Evolutionary conservation across 1,284 basidiomycete genomes (phyloP).

Genomic region (Cryptococcus maquisensis): DNA sequence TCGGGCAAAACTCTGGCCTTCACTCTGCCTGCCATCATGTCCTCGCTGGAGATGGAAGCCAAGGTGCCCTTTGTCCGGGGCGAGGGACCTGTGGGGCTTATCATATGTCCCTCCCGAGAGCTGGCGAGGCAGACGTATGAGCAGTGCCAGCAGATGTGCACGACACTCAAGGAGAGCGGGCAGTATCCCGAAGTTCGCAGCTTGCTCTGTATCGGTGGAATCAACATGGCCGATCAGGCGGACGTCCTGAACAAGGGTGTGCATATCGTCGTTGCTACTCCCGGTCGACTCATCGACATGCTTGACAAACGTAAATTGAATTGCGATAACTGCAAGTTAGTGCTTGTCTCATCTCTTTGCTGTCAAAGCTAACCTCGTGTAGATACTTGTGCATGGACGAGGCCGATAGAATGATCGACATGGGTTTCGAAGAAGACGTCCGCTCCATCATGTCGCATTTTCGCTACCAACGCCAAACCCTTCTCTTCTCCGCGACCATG

Average conservation of each 20-base stretch:
- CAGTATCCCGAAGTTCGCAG: constrained; percentile 78
- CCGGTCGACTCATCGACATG: constrained; percentile 56
- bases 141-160: constrained; percentile 81
- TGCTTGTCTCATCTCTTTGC: background rate
- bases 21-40: constrained; percentile 90
- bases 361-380: constrained; percentile 6
- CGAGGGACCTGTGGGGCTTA: constrained; percentile 91
- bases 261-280: constrained; percentile 68
- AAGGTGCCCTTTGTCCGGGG: constrained; percentile 85
- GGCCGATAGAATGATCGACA: constrained; percentile 98
- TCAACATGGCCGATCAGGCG: constrained; percentile 93
- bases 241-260: constrained; percentile 84
- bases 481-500: constrained; percentile 98
- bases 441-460: constrained; percentile 98
- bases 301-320: constrained; percentile 85
- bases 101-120: constrained; percentile 93
- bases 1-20: constrained; percentile 89
- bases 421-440: constrained; percentile 98
- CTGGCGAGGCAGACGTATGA: constrained; percentile 95
- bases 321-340: constrained; percentile 76
- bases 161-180: constrained; percentile 70
- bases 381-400: constrained; percentile 95
- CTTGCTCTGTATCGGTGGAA: constrained; percentile 93
- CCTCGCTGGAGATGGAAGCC: constrained; percentile 85
- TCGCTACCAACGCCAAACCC: constrained; percentile 91